These are phyloP conservation scores for Hirschioporus abietinus DNA, from an alignment of 768 basidiomycete species.

Conservation along the genomic window DNA sequence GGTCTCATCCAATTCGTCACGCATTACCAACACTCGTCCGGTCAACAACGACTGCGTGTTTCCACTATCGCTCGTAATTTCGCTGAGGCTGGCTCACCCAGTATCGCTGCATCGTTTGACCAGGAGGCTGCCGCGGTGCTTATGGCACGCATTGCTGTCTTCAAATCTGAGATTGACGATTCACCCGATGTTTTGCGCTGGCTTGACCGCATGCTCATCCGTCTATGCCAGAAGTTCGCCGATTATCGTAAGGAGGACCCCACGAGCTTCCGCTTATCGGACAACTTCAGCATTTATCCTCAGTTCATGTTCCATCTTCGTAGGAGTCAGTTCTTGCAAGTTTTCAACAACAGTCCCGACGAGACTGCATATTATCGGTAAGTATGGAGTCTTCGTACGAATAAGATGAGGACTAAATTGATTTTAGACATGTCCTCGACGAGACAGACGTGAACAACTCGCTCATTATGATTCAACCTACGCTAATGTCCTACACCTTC, in stretches of 20 bases:
- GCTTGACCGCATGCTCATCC: slow-evolving; percentile 98
- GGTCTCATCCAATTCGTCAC: slow-evolving; percentile 98
- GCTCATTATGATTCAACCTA: slow-evolving; percentile 99
- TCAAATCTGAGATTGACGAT: slow-evolving; percentile 99
- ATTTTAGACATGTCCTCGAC: slow-evolving; percentile 79
- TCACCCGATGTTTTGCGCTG: slow-evolving; percentile 93
- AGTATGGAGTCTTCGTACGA: slow-evolving; percentile 18
- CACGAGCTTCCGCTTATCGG: slow-evolving; percentile 82
- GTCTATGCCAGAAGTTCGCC: slow-evolving; percentile 98
- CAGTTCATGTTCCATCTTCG: slow-evolving; percentile 99
- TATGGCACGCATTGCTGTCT: slow-evolving; percentile 98
- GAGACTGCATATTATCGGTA: slow-evolving; percentile 98
- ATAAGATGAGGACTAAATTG: slow-evolving; percentile 9
- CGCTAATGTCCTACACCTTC: slow-evolving; percentile 96
- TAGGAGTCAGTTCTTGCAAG: slow-evolving; percentile 96
- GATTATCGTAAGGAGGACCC: slow-evolving; percentile 99
- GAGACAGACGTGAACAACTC: slow-evolving; percentile 99
- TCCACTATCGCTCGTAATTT: slow-evolving; percentile 97
- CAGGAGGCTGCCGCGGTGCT: slow-evolving; percentile 97
- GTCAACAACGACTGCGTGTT: slow-evolving; percentile 93
- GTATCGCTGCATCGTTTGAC: slow-evolving; percentile 91
- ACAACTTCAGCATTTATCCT: slow-evolving; percentile 98
- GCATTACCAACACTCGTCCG: slow-evolving; percentile 95
- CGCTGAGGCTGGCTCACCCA: slow-evolving; percentile 93
- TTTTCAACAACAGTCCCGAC: slow-evolving; percentile 99